Conservation (phyloP, 495 filamentous ascomycete species). For the Hypomontagnella submonticulosa region DNA sequence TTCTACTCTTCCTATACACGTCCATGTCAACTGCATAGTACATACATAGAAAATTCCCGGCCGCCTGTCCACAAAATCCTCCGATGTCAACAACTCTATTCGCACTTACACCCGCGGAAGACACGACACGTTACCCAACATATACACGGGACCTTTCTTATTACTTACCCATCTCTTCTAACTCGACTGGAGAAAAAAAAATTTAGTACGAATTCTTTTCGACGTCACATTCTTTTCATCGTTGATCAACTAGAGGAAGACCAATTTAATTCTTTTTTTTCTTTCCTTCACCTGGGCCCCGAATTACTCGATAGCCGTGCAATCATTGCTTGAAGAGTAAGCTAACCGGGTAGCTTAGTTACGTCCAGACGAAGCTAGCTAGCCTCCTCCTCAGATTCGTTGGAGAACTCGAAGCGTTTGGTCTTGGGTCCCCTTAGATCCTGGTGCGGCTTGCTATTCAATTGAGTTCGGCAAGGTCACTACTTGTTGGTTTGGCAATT, state of each 20-base stretch:
- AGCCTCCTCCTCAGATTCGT: conserved; percentile 33
- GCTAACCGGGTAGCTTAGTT: conserved; percentile 29
- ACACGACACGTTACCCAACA: conserved; percentile 27
- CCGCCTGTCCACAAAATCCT: conserved; percentile 40
- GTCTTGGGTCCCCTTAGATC: conserved; percentile 12
- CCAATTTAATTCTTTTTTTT: conserved; percentile 1
- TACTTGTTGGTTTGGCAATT: conserved; percentile 41
- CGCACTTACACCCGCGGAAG: conserved; percentile 36
- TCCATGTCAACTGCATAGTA: conserved; percentile 7
- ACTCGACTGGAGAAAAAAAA: not conserved
- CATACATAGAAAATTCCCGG: conserved; percentile 24
- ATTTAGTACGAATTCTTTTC: conserved; percentile 13
- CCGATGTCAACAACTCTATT: conserved; percentile 47
- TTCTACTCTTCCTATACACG: no score
- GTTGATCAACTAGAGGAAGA: conserved; percentile 12
- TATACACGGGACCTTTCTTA: conserved; percentile 22
- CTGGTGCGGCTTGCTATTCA: conserved; percentile 45
- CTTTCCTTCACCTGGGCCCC: conserved; percentile 1
- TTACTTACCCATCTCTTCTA: not conserved
- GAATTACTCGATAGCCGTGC: conserved; percentile 8
- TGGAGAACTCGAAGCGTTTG: conserved; percentile 19
- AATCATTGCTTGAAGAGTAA: conserved; percentile 10
- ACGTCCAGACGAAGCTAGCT: conserved; percentile 37
- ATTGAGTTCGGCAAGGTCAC: conserved; percentile 45
- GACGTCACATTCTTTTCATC: conserved; percentile 14